Conservation (phyloP, 441 rosid species). For the Erysimum cheiri region DNA sequence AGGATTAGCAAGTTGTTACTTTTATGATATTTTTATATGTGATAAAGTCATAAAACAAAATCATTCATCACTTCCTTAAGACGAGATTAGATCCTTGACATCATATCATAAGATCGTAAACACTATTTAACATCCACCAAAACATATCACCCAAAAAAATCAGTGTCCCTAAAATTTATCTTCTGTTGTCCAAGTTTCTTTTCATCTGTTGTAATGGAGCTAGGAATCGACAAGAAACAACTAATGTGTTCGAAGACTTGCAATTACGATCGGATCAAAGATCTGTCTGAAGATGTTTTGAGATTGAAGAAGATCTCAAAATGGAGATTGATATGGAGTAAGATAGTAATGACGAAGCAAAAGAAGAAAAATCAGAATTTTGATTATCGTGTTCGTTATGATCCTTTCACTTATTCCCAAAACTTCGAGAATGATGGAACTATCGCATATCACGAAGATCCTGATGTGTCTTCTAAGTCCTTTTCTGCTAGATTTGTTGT, state of each 20-base stretch:
- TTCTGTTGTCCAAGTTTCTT: background rate
- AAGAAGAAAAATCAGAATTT: constrained; percentile 39
- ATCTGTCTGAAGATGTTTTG: constrained; percentile 40
- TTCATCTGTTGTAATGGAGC: constrained; percentile 12
- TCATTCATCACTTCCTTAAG: constrained; percentile 17
- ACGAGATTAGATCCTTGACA: constrained; percentile 30
- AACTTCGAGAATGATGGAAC: constrained; percentile 70
- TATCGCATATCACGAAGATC: constrained; percentile 52
- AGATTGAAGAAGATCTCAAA: constrained; percentile 44
- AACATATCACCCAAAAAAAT: constrained; percentile 6
- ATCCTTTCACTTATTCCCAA: constrained; percentile 62
- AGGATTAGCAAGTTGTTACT: constrained; percentile 24
- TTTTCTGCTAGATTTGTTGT: constrained; percentile 85
- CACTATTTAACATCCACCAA: background rate
- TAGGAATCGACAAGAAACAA: constrained; percentile 24
- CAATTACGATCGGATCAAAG: constrained; percentile 47
- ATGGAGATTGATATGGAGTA: constrained; percentile 75
- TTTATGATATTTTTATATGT: background rate
- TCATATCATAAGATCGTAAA: constrained; percentile 12
- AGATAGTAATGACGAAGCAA: constrained; percentile 53
- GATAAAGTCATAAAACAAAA: constrained; percentile 25
- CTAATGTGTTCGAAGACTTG: constrained; percentile 18
- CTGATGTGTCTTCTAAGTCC: constrained; percentile 64
- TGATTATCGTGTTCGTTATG: constrained; percentile 51
- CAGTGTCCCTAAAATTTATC: background rate